Conservation (phyloP, 2,329 filamentous ascomycete species). For the Aaosphaeria pasadenensis region DNA sequence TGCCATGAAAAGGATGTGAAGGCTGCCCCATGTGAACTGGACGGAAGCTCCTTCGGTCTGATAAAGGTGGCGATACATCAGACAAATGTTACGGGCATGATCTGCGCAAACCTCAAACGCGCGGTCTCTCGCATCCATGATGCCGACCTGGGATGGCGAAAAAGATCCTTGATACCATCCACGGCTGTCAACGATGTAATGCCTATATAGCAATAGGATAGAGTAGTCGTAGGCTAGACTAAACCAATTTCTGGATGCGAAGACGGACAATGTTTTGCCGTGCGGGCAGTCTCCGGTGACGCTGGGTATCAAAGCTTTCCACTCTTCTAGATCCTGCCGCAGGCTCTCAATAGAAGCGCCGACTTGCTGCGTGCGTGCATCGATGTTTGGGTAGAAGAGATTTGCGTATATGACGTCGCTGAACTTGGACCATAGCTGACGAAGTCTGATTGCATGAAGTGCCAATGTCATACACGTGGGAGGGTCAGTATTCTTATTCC, state of each 20-base stretch:
- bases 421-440: constrained; percentile 21
- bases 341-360: constrained; percentile 4
- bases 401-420: constrained; percentile 12
- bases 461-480: constrained; percentile 19
- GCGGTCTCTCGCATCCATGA: constrained; percentile 3
- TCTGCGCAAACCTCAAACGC: constrained; percentile 9
- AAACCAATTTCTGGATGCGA: constrained; percentile 40
- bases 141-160: not conserved
- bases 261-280: constrained; percentile 22
- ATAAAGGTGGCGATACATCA: constrained; percentile 35
- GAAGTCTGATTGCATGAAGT: constrained; percentile 21
- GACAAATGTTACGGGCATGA: constrained; percentile 25
- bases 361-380: constrained; percentile 11
- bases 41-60: constrained; percentile 16
- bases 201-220: constrained; percentile 39
- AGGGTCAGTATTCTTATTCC: constrained; percentile 9
- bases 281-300: constrained; percentile 1
- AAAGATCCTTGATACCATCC: no score
- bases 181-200: constrained; percentile 3
- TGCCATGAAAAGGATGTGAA: constrained; percentile 37
- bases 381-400: not conserved
- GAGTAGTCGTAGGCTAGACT: constrained; percentile 39
- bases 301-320: constrained; percentile 14
- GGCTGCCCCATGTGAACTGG: constrained; percentile 28
- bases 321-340: constrained; percentile 19